These are phyloP conservation scores for Avena insularis DNA, from an alignment of 176 grass and related monocot species.

Conservation along the genomic window DNA sequence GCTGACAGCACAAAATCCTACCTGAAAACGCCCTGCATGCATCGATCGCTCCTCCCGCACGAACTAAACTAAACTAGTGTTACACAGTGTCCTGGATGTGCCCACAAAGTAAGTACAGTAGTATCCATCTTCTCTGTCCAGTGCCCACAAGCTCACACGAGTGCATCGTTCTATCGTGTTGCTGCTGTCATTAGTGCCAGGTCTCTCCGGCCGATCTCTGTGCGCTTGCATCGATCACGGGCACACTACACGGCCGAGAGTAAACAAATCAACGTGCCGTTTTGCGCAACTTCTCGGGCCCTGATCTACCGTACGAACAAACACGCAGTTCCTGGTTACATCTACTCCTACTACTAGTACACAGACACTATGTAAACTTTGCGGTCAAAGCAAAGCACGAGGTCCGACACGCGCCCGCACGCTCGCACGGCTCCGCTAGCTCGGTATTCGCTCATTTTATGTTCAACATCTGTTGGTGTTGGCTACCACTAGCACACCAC, in stretches of 20 bases:
- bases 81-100: not conserved
- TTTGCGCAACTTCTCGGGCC: conserved; percentile 6
- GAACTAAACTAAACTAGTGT: not conserved
- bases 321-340: not conserved
- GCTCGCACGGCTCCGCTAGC: not conserved
- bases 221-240: conserved; percentile 22
- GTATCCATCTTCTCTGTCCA: not conserved
- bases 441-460: conserved; percentile 34
- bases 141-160: conserved; percentile 33
- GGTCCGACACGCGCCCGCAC: conserved; percentile 50
- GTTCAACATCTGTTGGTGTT: not conserved
- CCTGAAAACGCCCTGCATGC: conserved; percentile 49
- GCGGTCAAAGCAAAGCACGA: conserved; percentile 60
- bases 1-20: conserved; percentile 44
- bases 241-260: not conserved
- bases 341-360: not conserved
- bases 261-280: conserved; percentile 33
- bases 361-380: not conserved
- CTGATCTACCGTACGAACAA: conserved; percentile 20
- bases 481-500: not conserved
- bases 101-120: not conserved
- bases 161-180: conserved; percentile 14
- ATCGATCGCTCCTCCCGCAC: conserved; percentile 16
- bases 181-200: conserved; percentile 21
- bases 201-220: not conserved